phyloP scores from a whole-genome alignment of 2,329 filamentous ascomycete genomes.

The Aspergillus viridinutans region DNA sequence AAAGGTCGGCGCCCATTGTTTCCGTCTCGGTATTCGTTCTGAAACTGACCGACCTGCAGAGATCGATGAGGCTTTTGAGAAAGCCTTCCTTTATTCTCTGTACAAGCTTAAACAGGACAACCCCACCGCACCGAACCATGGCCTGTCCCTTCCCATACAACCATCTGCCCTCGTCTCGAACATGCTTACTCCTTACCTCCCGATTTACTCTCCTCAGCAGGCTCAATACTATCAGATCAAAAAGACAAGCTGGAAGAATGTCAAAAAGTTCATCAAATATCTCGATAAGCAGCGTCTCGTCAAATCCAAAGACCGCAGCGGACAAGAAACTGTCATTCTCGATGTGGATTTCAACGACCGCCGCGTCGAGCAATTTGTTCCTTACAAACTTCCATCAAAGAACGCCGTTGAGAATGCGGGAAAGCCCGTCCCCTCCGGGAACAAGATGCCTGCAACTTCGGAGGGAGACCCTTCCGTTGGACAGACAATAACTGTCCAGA shows the following conservation, averaged over 20 bases:
- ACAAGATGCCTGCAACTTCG: slow-evolving; percentile 23
- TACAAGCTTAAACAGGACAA: slow-evolving; percentile 57
- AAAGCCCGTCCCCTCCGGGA: slow-evolving; percentile 24
- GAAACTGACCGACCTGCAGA: slow-evolving; percentile 42
- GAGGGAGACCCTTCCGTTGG: slow-evolving; percentile 40
- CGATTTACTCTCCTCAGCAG: slow-evolving; percentile 53
- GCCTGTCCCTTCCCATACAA: slow-evolving; percentile 59
- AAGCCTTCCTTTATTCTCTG: slow-evolving; percentile 61
- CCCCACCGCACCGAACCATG: slow-evolving; percentile 48
- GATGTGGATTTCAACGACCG: slow-evolving; percentile 62
- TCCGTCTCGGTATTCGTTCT: background rate
- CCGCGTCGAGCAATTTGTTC: slow-evolving; percentile 53
- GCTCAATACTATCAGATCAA: slow-evolving; percentile 61
- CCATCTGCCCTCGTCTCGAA: slow-evolving; percentile 61
- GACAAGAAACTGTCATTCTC: slow-evolving; percentile 59
- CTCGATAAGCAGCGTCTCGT: slow-evolving; percentile 61
- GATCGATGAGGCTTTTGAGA: slow-evolving; percentile 61
- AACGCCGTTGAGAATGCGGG: slow-evolving; percentile 44
- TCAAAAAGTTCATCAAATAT: slow-evolving; percentile 65
- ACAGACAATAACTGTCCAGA: slow-evolving; percentile 46
- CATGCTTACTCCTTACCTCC: slow-evolving; percentile 63
- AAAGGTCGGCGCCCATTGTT: slow-evolving; percentile 43
- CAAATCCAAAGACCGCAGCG: slow-evolving; percentile 61
- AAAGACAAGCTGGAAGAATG: slow-evolving; percentile 67
- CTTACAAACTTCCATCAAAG: slow-evolving; percentile 60